Percentiles rank a stretch among this genome's conserved stretches.
Conservation (phyloP, 768 basidiomycete genomes). For the Tephrocybe sp. region DNA sequence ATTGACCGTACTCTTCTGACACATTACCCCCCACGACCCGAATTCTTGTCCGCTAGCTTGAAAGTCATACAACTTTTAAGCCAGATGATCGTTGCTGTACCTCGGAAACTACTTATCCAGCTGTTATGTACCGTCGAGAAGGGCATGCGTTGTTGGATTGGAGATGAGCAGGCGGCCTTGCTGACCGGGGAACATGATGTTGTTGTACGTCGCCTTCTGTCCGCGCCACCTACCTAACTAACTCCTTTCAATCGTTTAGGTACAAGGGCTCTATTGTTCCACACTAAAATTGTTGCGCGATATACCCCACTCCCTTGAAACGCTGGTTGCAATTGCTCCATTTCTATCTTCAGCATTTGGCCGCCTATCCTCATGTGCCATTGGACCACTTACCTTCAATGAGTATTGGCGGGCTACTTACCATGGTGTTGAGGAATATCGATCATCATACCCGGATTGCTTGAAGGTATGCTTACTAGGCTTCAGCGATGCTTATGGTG, state of each 20-base stretch:
- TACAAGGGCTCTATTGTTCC: constrained; percentile 42
- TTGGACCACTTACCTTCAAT: constrained; percentile 53
- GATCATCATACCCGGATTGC: constrained; percentile 40
- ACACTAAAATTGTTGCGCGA: constrained; percentile 38
- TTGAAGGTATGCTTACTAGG: constrained; percentile 45
- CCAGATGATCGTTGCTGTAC: constrained; percentile 27
- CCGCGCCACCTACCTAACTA: not conserved
- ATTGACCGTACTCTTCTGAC: constrained; percentile 30
- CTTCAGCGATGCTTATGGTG: constrained; percentile 46
- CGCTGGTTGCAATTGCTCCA: constrained; percentile 38
- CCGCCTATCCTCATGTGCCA: constrained; percentile 39
- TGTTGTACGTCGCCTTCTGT: constrained; percentile 36
- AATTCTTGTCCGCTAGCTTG: constrained; percentile 28
- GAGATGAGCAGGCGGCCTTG: constrained; percentile 42
- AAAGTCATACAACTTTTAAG: constrained; percentile 36
- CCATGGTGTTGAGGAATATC: constrained; percentile 38
- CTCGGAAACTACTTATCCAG: constrained; percentile 27
- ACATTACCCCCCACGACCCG: constrained; percentile 34
- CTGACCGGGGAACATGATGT: constrained; percentile 44
- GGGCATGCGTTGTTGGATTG: constrained; percentile 52
- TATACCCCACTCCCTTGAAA: constrained; percentile 38
- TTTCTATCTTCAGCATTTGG: constrained; percentile 54
- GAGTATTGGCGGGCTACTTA: constrained; percentile 61
- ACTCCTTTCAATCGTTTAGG: constrained; percentile 20
- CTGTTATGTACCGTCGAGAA: constrained; percentile 37